Conservation (phyloP, 768 basidiomycete species). For the Amylocystis lapponica region DNA sequence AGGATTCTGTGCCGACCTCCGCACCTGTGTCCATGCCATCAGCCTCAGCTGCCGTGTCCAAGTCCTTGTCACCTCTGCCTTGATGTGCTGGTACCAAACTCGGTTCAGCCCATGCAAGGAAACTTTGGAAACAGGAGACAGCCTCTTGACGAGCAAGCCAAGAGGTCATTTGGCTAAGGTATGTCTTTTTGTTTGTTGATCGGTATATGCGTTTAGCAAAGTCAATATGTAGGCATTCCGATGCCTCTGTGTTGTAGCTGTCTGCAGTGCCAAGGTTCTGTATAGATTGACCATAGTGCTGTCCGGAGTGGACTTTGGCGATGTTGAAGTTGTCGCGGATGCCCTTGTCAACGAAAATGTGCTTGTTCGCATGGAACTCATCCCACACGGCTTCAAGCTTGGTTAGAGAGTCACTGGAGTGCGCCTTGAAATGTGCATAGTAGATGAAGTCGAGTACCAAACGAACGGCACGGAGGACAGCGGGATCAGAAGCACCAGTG, state of each 20-base stretch:
- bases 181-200: slow-evolving; percentile 19
- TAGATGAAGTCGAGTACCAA: slow-evolving; percentile 24
- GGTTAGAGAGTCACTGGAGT: slow-evolving; percentile 15
- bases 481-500: slow-evolving; percentile 15
- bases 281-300: slow-evolving; percentile 20
- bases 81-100: slow-evolving; percentile 24
- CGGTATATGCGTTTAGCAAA: slow-evolving; percentile 30
- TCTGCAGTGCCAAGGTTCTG: slow-evolving; percentile 14
- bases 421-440: slow-evolving; percentile 20
- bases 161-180: slow-evolving; percentile 32
- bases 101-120: too few relatives aligned
- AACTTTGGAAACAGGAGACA: too few relatives aligned
- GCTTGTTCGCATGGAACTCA: slow-evolving; percentile 22
- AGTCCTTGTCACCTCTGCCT: neutral
- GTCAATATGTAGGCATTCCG: slow-evolving; percentile 37
- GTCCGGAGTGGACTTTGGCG: slow-evolving; percentile 22
- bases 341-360: slow-evolving; percentile 17
- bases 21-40: too few relatives aligned
- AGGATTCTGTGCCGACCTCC: too few relatives aligned
- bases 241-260: slow-evolving; percentile 23
- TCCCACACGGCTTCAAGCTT: slow-evolving; percentile 10
- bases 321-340: slow-evolving; percentile 25
- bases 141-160: slow-evolving; percentile 34
- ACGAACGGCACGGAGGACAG: slow-evolving; percentile 19
- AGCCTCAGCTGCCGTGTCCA: too few relatives aligned